Evolutionary conservation across 208 protist genomes (phyloP).

Genomic region (Tritrichomonas musculus): DNA sequence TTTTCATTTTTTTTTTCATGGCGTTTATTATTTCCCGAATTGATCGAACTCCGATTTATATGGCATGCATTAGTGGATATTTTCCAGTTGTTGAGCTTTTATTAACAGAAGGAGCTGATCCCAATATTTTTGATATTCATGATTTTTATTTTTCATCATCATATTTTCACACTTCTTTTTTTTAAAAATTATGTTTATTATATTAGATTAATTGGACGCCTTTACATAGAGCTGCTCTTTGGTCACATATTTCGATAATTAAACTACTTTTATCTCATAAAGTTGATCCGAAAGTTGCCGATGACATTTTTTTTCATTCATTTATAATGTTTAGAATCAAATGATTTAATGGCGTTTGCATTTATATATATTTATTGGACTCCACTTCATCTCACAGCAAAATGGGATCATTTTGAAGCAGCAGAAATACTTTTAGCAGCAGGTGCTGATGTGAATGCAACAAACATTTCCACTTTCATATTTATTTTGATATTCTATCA

Average conservation of each 20-base stretch:
- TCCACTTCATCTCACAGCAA: background rate
- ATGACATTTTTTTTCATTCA: background rate
- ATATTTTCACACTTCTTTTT: no score
- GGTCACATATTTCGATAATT: background rate
- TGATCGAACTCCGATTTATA: conserved; percentile 5
- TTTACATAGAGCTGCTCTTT: background rate
- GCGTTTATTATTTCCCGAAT: background rate
- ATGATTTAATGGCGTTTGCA: no score
- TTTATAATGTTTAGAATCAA: no score
- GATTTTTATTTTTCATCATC: no score
- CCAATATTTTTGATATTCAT: background rate
- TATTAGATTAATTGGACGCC: background rate
- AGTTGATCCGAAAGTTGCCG: background rate
- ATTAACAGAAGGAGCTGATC: background rate
- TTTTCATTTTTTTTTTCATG: no score
- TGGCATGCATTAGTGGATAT: conserved; percentile 11
- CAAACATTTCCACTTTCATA: background rate
- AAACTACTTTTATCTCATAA: background rate
- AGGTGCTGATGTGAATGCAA: background rate
- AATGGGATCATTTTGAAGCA: conserved; percentile 17
- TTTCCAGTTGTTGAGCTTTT: background rate
- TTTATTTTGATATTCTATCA: no score
- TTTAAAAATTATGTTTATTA: no score
- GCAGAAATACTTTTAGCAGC: background rate
- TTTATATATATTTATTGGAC: background rate